Evolutionary conservation across 2,329 filamentous ascomycete genomes (phyloP).

Genomic region (Tolypocladium nubicola): DNA sequence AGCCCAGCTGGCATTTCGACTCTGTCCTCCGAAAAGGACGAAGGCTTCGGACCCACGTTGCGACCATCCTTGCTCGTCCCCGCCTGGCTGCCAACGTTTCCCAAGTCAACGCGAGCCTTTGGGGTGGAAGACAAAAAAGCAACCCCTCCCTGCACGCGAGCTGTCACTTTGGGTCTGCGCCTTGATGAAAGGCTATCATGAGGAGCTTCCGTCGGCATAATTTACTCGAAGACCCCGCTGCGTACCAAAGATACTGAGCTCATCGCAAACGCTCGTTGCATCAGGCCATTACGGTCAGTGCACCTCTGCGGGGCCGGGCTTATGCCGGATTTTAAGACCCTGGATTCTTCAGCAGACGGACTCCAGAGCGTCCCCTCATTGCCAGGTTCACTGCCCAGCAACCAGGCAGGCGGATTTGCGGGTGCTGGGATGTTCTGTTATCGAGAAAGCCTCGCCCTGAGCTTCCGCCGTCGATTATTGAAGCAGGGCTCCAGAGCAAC

Average conservation of each 20-base stretch:
- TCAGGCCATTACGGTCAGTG: background rate
- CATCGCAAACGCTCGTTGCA: background rate
- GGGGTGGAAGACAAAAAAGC: constrained; percentile 5
- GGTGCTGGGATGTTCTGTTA: background rate
- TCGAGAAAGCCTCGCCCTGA: background rate
- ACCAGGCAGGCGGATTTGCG: background rate
- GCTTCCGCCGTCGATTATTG: background rate
- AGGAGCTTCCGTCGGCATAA: background rate
- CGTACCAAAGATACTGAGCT: background rate
- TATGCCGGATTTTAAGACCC: background rate
- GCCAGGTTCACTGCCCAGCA: background rate
- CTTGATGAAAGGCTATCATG: background rate
- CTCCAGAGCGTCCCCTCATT: background rate
- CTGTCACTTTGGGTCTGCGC: constrained; percentile 11
- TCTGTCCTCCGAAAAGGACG: background rate
- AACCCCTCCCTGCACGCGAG: constrained; percentile 10
- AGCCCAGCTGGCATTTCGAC: background rate
- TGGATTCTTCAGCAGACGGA: too few species aligned
- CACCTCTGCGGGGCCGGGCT: background rate
- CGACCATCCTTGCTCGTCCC: background rate
- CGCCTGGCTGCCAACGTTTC: background rate
- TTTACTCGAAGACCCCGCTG: background rate
- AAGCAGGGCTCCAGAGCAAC: background rate
- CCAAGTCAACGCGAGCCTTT: constrained; percentile 2
- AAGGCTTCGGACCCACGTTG: background rate